Conservation (phyloP, 495 filamentous ascomycete genomes). For the Echria macrotheca region DNA sequence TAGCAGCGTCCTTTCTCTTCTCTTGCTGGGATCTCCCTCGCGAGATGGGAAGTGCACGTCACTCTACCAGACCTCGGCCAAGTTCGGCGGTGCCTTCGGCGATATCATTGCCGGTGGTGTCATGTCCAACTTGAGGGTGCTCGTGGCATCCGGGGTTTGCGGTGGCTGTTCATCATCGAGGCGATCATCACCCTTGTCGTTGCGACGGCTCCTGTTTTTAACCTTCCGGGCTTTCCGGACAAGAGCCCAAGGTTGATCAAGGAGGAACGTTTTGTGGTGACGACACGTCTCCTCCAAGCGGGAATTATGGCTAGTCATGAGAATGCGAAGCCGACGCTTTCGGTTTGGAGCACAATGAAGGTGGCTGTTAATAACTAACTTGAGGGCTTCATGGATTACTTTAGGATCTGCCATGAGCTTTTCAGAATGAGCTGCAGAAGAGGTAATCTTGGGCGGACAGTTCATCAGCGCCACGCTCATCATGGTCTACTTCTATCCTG, state of each 20-base stretch:
- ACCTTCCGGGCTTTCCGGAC: conserved; percentile 52
- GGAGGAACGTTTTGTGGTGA: conserved; percentile 42
- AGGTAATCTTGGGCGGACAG: conserved; percentile 1
- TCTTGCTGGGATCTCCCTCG: conserved; percentile 59
- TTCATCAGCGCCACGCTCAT: conserved; percentile 16
- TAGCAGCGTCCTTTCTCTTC: conserved; percentile 51
- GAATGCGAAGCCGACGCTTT: background rate
- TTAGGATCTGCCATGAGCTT: background rate
- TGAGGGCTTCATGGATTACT: background rate
- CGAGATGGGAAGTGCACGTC: conserved; percentile 57
- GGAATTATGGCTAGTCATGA: conserved; percentile 4
- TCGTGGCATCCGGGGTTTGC: conserved; percentile 40
- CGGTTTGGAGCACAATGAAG: background rate
- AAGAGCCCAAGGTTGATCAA: conserved; percentile 58
- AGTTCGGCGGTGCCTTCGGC: conserved; percentile 56
- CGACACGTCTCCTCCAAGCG: conserved; percentile 27
- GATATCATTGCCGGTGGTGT: conserved; percentile 38
- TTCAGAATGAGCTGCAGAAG: background rate
- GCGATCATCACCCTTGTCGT: conserved; percentile 47
- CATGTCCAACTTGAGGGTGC: conserved; percentile 51
- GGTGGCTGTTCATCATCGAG: conserved; percentile 53
- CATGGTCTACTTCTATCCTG: conserved; percentile 46
- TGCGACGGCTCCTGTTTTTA: conserved; percentile 45
- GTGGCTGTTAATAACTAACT: background rate
- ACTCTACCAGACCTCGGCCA: conserved; percentile 53